phyloP scores from a whole-genome alignment of 2,329 filamentous ascomycete genomes.

The Ceratocystis ficicola region DNA sequence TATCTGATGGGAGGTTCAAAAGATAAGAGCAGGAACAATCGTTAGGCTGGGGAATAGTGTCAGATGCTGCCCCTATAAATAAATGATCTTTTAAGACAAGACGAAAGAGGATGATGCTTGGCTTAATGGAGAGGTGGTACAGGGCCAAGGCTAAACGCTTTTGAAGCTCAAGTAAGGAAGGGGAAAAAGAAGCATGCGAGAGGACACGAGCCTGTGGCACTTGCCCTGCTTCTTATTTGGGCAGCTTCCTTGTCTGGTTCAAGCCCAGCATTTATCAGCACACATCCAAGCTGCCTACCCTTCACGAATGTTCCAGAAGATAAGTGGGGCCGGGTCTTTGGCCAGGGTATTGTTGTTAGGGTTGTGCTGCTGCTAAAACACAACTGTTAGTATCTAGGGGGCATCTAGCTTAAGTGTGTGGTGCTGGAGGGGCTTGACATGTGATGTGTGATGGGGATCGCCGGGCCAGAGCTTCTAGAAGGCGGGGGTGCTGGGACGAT shows the following conservation, averaged over 20 bases:
- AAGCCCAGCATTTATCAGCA: not conserved
- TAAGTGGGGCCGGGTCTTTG: not conserved
- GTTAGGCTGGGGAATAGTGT: too few species aligned
- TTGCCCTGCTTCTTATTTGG: not conserved
- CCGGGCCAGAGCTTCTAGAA: conserved; percentile 1
- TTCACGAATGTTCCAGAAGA: conserved; percentile 3
- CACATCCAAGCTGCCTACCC: not conserved
- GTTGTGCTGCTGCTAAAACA: not conserved
- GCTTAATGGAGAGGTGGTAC: not conserved
- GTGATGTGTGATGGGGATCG: conserved; percentile 2
- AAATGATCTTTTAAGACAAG: not conserved
- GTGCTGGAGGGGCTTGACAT: conserved; percentile 15
- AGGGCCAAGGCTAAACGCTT: not conserved
- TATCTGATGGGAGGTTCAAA: not conserved
- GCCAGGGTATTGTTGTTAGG: not conserved
- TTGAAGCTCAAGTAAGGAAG: not conserved
- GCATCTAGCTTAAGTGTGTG: not conserved
- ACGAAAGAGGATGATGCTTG: not conserved
- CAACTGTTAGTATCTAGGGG: not conserved
- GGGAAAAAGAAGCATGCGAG: not conserved
- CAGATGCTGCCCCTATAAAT: too few species aligned
- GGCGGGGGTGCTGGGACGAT: not conserved
- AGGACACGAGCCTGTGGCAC: not conserved
- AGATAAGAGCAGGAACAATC: not conserved
- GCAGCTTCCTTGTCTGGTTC: not conserved